Percentiles rank a stretch among this genome's conserved stretches.
phyloP scores from a whole-genome alignment of 108 stramenopile species.

The Nannochloropsis salina region DNA sequence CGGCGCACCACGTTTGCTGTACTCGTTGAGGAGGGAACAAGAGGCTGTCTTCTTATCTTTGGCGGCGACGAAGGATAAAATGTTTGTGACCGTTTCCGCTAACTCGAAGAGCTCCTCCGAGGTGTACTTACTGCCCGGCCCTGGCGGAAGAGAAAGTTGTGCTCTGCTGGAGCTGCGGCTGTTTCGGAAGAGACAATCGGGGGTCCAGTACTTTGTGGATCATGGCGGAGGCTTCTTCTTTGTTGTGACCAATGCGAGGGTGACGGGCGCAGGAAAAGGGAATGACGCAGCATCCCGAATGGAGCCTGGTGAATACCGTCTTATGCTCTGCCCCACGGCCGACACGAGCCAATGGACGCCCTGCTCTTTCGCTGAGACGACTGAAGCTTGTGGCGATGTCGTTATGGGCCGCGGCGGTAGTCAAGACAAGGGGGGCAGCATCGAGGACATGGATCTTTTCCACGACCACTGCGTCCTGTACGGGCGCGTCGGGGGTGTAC shows the following conservation, averaged over 20 bases:
- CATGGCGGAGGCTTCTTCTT: slow-evolving; percentile 32
- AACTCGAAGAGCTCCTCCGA: slow-evolving; percentile 46
- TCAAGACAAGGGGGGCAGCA: neutral
- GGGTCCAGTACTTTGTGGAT: slow-evolving; percentile 42
- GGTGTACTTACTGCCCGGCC: slow-evolving; percentile 28
- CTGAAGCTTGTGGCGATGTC: neutral
- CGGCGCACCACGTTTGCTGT: neutral
- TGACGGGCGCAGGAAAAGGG: neutral
- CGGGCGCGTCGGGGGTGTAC: slow-evolving; percentile 22
- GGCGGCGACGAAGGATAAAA: slow-evolving; percentile 36
- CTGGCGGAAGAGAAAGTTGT: neutral
- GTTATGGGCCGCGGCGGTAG: neutral
- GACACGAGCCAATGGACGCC: slow-evolving; percentile 12
- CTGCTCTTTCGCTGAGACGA: neutral
- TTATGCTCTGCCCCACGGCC: neutral
- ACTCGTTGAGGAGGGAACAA: slow-evolving; percentile 22
- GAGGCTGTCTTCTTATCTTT: slow-evolving; percentile 37
- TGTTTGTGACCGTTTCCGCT: slow-evolving; percentile 28
- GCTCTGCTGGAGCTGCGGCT: neutral
- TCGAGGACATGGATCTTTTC: slow-evolving; percentile 46
- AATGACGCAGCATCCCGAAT: too few relatives aligned
- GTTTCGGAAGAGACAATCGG: slow-evolving; percentile 24
- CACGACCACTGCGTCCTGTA: slow-evolving; percentile 36
- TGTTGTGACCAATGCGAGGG: slow-evolving; percentile 30
- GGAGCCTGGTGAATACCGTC: neutral